Evolutionary conservation across 2,329 filamentous ascomycete genomes (phyloP).

Genomic region (Diplodia corticola): DNA sequence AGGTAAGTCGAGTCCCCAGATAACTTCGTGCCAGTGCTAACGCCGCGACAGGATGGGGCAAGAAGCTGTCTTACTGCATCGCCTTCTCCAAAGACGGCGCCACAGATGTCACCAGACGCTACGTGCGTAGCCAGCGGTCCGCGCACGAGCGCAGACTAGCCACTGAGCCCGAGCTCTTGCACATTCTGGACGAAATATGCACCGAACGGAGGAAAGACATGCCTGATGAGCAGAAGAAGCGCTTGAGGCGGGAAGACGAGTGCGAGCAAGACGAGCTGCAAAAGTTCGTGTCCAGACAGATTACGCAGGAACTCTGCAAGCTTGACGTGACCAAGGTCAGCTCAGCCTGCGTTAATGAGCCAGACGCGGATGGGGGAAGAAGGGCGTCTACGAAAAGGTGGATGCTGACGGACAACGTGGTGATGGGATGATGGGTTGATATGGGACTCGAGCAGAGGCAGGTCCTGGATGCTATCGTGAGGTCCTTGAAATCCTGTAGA

Average conservation of each 20-base stretch:
- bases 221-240: constrained; percentile 79
- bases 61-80: constrained; percentile 95
- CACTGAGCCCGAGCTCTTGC: constrained; percentile 84
- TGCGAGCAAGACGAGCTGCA: constrained; percentile 74
- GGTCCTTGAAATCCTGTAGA: no score
- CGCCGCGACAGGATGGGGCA: constrained; percentile 70
- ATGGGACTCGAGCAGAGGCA: no score
- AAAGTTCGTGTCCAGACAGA: constrained; percentile 69
- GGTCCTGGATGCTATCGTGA: no score
- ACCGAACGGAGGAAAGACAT: constrained; percentile 78
- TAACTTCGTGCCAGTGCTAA: constrained; percentile 21
- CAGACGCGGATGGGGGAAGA: background rate
- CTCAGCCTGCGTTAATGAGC: background rate
- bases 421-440: background rate
- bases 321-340: constrained; percentile 51
- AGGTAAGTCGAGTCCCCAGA: constrained; percentile 50
- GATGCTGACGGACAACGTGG: background rate
- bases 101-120: constrained; percentile 64
- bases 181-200: constrained; percentile 89
- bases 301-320: constrained; percentile 70
- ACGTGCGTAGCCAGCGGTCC: constrained; percentile 67
- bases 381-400: background rate
- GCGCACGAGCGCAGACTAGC: constrained; percentile 73
- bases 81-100: constrained; percentile 90
- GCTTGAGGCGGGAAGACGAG: constrained; percentile 76